These are phyloP conservation scores for Rhodamnia argentea DNA, from an alignment of 345 rosid genomes.

Conservation along the genomic window DNA sequence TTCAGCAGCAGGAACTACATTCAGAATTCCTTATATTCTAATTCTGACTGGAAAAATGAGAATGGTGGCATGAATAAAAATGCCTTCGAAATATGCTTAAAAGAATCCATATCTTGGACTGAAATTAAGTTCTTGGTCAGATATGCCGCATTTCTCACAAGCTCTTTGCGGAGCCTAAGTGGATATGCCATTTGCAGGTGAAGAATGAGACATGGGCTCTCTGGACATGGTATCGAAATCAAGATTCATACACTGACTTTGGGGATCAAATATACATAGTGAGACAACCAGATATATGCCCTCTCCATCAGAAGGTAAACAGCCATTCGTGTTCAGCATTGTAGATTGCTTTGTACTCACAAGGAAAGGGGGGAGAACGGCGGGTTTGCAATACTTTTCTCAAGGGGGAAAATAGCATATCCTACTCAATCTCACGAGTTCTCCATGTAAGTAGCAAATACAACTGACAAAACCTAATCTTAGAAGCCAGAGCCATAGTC, in stretches of 20 bases:
- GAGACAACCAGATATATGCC: conserved; percentile 57
- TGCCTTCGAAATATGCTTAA: background rate
- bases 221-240: conserved; percentile 91
- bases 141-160: background rate
- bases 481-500: background rate
- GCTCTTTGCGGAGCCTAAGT: background rate
- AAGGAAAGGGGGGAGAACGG: background rate
- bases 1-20: background rate
- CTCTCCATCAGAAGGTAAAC: background rate
- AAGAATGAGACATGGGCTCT: conserved; percentile 79
- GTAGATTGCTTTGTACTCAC: background rate
- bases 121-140: background rate
- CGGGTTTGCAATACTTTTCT: background rate
- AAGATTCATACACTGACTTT: conserved; percentile 31
- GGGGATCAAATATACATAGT: conserved; percentile 84
- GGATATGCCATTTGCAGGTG: conserved; percentile 28
- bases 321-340: background rate
- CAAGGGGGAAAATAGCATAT: background rate
- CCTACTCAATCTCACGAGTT: background rate
- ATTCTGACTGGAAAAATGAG: background rate
- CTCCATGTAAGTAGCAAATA: background rate
- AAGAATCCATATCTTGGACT: background rate
- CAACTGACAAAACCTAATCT: background rate
- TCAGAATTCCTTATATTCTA: background rate
- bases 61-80: background rate